These are phyloP conservation scores for Salix exigua DNA, from an alignment of 345 rosid species.

Conservation along the genomic window DNA sequence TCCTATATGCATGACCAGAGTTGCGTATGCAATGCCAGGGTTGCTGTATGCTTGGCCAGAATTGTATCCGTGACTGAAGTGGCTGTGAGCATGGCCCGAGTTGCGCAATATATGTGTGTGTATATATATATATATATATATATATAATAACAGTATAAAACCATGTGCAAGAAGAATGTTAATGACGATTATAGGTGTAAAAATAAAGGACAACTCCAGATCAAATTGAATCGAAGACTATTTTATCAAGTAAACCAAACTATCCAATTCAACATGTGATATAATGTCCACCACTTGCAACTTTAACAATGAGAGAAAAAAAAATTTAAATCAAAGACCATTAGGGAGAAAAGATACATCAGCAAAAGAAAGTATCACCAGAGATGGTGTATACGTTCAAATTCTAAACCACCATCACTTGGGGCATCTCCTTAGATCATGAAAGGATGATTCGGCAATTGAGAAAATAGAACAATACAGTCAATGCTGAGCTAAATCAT, in stretches of 20 bases:
- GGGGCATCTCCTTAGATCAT: not conserved
- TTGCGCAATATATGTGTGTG: no score
- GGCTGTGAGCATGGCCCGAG: no score
- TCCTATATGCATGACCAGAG: no score
- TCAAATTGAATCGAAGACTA: not conserved
- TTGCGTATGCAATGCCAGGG: no score
- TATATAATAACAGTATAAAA: no score
- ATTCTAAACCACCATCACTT: not conserved
- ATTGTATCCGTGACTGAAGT: no score
- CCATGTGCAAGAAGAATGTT: no score
- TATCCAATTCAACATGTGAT: no score
- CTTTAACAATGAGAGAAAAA: not conserved
- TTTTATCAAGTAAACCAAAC: not conserved
- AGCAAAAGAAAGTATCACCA: not conserved
- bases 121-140: no score
- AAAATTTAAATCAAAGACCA: not conserved
- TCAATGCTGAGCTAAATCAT: not conserved
- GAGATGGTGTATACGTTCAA: not conserved
- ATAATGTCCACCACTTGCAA: not conserved
- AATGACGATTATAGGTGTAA: no score
- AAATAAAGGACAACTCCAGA: no score
- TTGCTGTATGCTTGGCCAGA: no score
- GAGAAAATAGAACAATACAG: not conserved
- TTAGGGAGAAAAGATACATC: not conserved
- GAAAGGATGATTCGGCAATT: not conserved